A percentile compares a stretch with the other conserved stretches of the same genome.
Evolutionary conservation across 139 green algal species (phyloP).

Genomic region (Chlamydomonas schloesseri): DNA sequence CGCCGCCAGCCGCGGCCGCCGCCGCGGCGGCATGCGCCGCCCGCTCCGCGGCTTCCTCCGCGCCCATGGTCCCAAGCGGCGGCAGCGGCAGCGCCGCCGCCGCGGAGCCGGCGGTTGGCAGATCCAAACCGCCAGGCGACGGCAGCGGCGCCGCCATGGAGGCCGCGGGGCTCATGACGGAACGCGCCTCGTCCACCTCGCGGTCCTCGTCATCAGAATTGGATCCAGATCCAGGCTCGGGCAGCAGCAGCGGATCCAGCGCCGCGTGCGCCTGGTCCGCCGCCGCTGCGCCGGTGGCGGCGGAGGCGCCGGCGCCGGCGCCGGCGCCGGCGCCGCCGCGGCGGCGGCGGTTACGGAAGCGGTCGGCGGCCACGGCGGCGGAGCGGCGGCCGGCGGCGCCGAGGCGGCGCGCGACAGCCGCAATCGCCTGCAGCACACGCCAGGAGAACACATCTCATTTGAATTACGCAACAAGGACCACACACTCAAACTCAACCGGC

Average conservation of each 20-base stretch:
- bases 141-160: background rate
- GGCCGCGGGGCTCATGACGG: background rate
- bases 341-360: background rate
- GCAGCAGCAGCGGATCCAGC: background rate
- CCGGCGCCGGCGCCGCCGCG: background rate
- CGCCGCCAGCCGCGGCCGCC: background rate
- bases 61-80: background rate
- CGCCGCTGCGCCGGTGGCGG: no score
- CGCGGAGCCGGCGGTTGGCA: background rate
- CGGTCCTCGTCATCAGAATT: conserved; percentile 17
- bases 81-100: background rate
- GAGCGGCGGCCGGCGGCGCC: background rate
- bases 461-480: no score
- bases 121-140: background rate
- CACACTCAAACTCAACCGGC: no score
- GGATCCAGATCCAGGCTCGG: background rate
- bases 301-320: background rate
- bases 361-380: background rate
- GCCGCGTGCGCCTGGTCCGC: background rate
- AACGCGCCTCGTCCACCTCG: conserved; percentile 32
- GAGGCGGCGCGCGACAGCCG: background rate
- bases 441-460: no score
- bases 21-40: no score
- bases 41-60: background rate
- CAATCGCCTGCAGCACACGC: background rate